These are phyloP conservation scores for Yamadazyma endophytica DNA, from an alignment of 805 yeast species.

Conservation along the genomic window DNA sequence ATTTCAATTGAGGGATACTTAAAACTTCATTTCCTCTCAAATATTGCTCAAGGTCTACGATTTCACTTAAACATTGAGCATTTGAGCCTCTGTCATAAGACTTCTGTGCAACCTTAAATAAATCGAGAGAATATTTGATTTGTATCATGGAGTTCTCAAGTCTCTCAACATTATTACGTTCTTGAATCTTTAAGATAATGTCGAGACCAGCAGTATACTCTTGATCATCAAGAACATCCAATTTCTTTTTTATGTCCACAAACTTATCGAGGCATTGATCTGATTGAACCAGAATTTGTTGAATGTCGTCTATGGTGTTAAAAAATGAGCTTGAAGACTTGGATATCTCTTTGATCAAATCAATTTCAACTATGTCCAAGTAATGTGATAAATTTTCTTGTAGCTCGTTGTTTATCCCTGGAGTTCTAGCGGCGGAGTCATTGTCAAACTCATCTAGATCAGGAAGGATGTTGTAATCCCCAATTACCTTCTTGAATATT, in stretches of 20 bases:
- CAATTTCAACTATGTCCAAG: constrained; percentile 79
- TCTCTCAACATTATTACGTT: constrained; percentile 54
- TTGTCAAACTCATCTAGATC: constrained; percentile 16
- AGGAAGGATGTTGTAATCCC: constrained; percentile 45
- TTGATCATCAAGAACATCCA: constrained; percentile 43
- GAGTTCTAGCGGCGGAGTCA: constrained; percentile 15
- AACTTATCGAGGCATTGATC: constrained; percentile 46
- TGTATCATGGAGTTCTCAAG: constrained; percentile 62
- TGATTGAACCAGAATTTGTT: constrained; percentile 55
- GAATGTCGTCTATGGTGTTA: constrained; percentile 76
- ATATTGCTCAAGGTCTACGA: constrained; percentile 54
- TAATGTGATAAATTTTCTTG: constrained; percentile 81
- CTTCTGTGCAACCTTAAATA: constrained; percentile 30
- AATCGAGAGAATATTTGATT: constrained; percentile 34
- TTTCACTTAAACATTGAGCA: constrained; percentile 52
- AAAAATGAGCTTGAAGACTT: constrained; percentile 82
- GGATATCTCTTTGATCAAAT: constrained; percentile 77
- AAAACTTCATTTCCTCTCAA: constrained; percentile 29
- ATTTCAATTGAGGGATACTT: constrained; percentile 19
- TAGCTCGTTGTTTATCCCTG: constrained; percentile 51
- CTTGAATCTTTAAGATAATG: constrained; percentile 45
- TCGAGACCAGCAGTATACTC: constrained; percentile 50
- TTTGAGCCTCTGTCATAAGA: constrained; percentile 43
- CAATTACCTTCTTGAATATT: constrained; percentile 70
- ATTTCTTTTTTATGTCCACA: constrained; percentile 39